Evolutionary conservation across 257 asterid species (phyloP).

Genomic region (Plantago ovata): DNA sequence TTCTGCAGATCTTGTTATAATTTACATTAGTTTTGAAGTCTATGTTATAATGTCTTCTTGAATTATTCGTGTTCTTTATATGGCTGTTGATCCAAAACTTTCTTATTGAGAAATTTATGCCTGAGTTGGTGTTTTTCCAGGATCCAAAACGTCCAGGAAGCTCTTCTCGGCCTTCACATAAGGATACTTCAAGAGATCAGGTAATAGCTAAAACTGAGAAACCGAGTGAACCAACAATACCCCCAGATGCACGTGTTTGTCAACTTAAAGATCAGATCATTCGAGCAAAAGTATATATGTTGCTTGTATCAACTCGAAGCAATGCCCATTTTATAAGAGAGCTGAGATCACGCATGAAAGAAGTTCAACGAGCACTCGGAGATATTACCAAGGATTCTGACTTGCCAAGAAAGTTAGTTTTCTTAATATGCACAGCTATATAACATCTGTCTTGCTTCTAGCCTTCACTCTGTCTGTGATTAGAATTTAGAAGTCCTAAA

Average conservation of each 20-base stretch:
- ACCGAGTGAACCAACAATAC: constrained; percentile 24
- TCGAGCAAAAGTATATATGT: constrained; percentile 44
- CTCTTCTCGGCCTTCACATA: constrained; percentile 15
- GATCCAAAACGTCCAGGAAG: constrained; percentile 17
- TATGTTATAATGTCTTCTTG: not conserved
- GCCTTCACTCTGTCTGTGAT: not conserved
- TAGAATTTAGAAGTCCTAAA: not conserved
- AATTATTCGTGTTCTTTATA: not conserved
- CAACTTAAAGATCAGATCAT: constrained; percentile 56
- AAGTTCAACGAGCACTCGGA: constrained; percentile 46
- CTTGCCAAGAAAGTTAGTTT: constrained; percentile 47
- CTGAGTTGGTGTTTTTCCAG: too few species aligned
- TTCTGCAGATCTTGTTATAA: too few species aligned
- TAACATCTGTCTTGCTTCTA: not conserved
- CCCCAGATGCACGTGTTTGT: constrained; percentile 36
- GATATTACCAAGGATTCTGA: constrained; percentile 51
- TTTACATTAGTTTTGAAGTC: too few species aligned
- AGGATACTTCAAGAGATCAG: constrained; percentile 25
- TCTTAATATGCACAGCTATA: not conserved
- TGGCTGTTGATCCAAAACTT: not conserved
- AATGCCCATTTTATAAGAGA: constrained; percentile 52
- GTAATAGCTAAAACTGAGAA: constrained; percentile 28
- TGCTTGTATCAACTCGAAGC: constrained; percentile 42
- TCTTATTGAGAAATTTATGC: constrained; percentile 14
- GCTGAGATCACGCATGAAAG: constrained; percentile 48